Evolutionary conservation across 2,329 filamentous ascomycete species (phyloP).

Genomic region (Mollisiaceae sp.): DNA sequence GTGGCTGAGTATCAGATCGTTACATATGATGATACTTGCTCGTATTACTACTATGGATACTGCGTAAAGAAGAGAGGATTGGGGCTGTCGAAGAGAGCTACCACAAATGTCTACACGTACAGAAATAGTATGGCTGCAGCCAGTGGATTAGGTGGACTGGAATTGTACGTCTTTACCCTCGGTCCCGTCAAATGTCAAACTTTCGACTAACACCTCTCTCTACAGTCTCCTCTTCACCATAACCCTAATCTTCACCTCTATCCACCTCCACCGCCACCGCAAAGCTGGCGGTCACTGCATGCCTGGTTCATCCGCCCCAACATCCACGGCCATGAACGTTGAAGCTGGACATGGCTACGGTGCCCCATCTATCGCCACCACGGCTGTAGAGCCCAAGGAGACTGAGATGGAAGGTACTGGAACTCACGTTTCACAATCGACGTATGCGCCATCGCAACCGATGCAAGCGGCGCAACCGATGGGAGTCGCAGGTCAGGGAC

Average conservation of each 20-base stretch:
- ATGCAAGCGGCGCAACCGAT: not conserved
- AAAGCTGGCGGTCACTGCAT: constrained; percentile 28
- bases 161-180: constrained; percentile 28
- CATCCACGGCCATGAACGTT: not conserved
- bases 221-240: constrained; percentile 29
- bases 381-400: not conserved
- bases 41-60: constrained; percentile 18
- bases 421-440: not conserved
- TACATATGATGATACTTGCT: constrained; percentile 18
- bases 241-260: constrained; percentile 22
- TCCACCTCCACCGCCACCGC: constrained; percentile 29
- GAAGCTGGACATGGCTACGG: not conserved
- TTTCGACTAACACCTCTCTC: constrained; percentile 1
- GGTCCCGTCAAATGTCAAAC: not conserved
- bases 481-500: not conserved
- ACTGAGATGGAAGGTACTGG: not conserved
- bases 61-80: constrained; percentile 23
- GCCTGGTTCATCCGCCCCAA: not conserved
- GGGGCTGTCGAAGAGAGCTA: constrained; percentile 14
- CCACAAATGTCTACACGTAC: constrained; percentile 25
- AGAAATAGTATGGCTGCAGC: constrained; percentile 24
- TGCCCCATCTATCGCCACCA: not conserved
- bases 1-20: constrained; percentile 17
- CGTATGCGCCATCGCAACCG: not conserved
- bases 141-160: constrained; percentile 29